A percentile compares a stretch with the other conserved stretches of the same genome.
These are phyloP conservation scores for Rhododendron ferrugineum DNA, from an alignment of 148 eudicot genomes.

Conservation along the genomic window DNA sequence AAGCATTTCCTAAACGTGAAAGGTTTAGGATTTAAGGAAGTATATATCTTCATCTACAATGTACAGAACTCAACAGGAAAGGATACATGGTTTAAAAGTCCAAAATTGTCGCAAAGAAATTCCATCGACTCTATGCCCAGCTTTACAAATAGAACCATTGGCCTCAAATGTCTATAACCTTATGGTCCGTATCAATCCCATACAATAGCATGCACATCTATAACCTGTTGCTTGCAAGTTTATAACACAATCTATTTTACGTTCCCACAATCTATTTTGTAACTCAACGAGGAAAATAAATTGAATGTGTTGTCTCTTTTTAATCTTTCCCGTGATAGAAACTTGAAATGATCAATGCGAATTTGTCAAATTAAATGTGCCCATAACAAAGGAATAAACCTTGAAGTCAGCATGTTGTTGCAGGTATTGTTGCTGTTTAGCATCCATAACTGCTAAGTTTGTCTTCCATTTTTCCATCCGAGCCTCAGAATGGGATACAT, in stretches of 20 bases:
- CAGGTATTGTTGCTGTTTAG: slow-evolving; percentile 76
- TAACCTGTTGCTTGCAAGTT: not conserved
- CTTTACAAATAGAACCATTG: not conserved
- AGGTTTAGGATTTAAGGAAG: not conserved
- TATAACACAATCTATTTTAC: not conserved
- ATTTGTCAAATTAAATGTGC: not conserved
- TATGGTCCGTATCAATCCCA: not conserved
- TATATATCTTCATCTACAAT: not conserved
- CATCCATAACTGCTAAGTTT: slow-evolving; percentile 59
- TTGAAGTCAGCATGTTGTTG: slow-evolving; percentile 73
- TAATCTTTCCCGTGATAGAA: not conserved
- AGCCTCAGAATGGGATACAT: slow-evolving; percentile 65
- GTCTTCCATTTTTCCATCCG: slow-evolving; percentile 75
- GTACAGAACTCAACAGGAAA: not conserved
- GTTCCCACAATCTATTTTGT: not conserved
- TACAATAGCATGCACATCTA: not conserved
- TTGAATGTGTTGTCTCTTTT: not conserved
- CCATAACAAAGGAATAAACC: slow-evolving; percentile 30
- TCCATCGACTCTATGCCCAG: not conserved
- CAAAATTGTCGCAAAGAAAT: not conserved
- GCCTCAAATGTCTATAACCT: not conserved
- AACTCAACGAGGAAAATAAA: not conserved
- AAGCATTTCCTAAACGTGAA: not conserved
- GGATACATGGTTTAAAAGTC: not conserved
- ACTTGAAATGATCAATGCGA: not conserved